phyloP scores from a whole-genome alignment of 805 yeast species.

The Spathaspora arborariae region DNA sequence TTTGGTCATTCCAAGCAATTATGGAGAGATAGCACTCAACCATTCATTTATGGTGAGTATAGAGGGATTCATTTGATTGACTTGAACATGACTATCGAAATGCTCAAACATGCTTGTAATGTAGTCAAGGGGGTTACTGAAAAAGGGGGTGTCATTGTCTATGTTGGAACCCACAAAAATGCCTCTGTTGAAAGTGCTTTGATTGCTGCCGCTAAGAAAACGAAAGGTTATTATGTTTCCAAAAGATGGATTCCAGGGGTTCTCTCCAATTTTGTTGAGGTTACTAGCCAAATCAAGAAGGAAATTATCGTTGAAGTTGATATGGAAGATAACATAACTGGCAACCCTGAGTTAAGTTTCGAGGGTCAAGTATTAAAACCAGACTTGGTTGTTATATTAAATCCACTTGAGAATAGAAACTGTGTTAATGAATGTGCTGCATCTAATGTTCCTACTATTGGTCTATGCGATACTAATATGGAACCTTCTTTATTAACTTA shows the following conservation, averaged over 20 bases:
- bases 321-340: slow-evolving; percentile 64
- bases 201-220: slow-evolving; percentile 72
- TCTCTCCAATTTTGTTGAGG: slow-evolving; percentile 76
- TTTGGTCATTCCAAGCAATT: slow-evolving; percentile 84
- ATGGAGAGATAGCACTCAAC: slow-evolving; percentile 79
- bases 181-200: slow-evolving; percentile 57
- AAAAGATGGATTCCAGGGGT: slow-evolving; percentile 95
- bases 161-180: slow-evolving; percentile 79
- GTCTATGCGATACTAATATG: slow-evolving; percentile 88
- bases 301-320: slow-evolving; percentile 56
- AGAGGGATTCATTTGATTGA: slow-evolving; percentile 91
- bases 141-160: slow-evolving; percentile 81
- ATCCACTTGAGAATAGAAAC: slow-evolving; percentile 82
- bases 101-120: slow-evolving; percentile 75
- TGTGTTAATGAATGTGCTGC: slow-evolving; percentile 78
- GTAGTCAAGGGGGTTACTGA: slow-evolving; percentile 81
- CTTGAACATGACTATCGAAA: slow-evolving; percentile 73
- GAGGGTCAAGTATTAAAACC: slow-evolving; percentile 67
- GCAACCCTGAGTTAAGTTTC: slow-evolving; percentile 49
- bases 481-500: slow-evolving; percentile 89
- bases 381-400: slow-evolving; percentile 79
- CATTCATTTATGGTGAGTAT: slow-evolving; percentile 82
- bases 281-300: slow-evolving; percentile 50
- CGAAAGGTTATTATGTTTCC: slow-evolving; percentile 76
- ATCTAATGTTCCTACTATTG: slow-evolving; percentile 86